Evolutionary conservation across 306 rosid species (phyloP).

Genomic region (Gleditsia sinensis): DNA sequence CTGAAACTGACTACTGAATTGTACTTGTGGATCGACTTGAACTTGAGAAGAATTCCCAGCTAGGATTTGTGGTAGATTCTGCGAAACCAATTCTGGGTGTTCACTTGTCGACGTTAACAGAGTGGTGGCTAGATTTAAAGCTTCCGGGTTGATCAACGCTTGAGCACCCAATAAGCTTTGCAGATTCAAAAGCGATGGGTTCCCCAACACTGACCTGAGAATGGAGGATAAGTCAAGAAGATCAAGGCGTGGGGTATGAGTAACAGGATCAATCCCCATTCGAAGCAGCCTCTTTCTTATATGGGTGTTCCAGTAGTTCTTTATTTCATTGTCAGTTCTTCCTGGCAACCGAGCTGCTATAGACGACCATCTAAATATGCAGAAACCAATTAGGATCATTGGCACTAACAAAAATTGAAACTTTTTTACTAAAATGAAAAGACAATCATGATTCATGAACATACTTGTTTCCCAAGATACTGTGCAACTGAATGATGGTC

Average conservation of each 20-base stretch:
- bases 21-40: conserved; percentile 19
- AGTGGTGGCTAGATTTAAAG: conserved; percentile 48
- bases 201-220: conserved; percentile 46
- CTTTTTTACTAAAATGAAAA: neutral
- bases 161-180: conserved; percentile 58
- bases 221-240: conserved; percentile 66
- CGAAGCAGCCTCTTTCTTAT: conserved; percentile 68
- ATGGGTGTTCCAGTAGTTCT: conserved; percentile 90
- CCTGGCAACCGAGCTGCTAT: conserved; percentile 85
- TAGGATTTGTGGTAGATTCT: conserved; percentile 43
- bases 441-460: neutral
- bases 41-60: conserved; percentile 1
- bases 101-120: conserved; percentile 47
- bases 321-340: conserved; percentile 84
- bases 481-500: conserved; percentile 70
- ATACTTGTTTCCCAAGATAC: conserved; percentile 82
- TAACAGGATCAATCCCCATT: conserved; percentile 83
- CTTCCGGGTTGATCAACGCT: conserved; percentile 50
- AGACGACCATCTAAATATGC: conserved; percentile 68
- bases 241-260: conserved; percentile 75
- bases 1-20: conserved; percentile 30
- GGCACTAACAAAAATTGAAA: neutral
- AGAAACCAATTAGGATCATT: neutral
- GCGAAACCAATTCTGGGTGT: conserved; percentile 37
- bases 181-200: conserved; percentile 52